Evolutionary conservation across 306 rosid species (phyloP).

Genomic region (Lotus japonicus): DNA sequence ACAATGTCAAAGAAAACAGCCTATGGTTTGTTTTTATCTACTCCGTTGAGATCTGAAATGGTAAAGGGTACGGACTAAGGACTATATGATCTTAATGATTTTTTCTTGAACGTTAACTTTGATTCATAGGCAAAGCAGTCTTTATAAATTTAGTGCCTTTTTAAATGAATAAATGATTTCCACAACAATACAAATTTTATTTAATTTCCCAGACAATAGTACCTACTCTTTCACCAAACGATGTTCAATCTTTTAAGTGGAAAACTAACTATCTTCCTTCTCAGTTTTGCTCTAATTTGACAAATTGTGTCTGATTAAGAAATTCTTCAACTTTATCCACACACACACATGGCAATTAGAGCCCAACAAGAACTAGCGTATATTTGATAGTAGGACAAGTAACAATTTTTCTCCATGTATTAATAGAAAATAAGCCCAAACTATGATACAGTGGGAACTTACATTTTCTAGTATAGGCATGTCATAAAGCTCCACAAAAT

Average conservation of each 20-base stretch:
- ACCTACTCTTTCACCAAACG: too few species aligned
- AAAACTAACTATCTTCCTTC: neutral
- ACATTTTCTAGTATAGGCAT: slow-evolving; percentile 46
- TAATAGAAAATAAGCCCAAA: neutral
- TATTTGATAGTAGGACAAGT: neutral
- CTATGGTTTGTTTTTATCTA: neutral
- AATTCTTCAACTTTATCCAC: neutral
- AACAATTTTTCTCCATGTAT: neutral
- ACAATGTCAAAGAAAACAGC: slow-evolving; percentile 1
- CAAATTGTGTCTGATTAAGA: neutral
- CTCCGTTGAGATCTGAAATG: neutral
- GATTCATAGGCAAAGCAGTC: too few species aligned
- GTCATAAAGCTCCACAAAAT: slow-evolving; percentile 76
- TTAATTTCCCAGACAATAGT: too few species aligned
- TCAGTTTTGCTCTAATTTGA: neutral
- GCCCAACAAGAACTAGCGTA: neutral
- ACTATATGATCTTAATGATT: neutral
- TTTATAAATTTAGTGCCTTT: too few species aligned
- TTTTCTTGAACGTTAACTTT: neutral
- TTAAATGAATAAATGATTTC: too few species aligned
- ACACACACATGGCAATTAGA: neutral
- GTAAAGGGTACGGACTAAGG: neutral
- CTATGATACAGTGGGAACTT: slow-evolving; percentile 3
- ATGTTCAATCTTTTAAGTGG: neutral
- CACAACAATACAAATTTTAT: too few species aligned